A percentile compares a stretch with the other conserved stretches of the same genome.
Evolutionary conservation across 805 yeast species (phyloP).

Genomic region (Metschnikowia amazonensis): DNA sequence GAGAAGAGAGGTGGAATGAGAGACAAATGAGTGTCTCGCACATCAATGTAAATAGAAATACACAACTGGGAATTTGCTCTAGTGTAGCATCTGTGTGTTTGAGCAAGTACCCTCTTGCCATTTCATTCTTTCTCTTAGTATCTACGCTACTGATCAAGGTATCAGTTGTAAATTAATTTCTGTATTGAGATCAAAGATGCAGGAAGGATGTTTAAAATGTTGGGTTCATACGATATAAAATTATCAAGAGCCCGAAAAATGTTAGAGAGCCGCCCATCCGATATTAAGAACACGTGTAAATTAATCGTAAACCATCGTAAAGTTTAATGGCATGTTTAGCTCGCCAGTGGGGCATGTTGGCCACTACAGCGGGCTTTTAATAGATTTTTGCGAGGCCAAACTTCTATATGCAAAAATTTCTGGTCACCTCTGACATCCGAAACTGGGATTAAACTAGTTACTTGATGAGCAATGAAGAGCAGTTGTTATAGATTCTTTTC

Average conservation of each 20-base stretch:
- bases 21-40: constrained; percentile 23
- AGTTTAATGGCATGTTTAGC: no score
- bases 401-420: not conserved
- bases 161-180: no score
- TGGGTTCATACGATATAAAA: not conserved
- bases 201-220: not conserved
- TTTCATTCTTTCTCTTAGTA: not conserved
- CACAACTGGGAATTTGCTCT: not conserved
- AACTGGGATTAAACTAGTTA: not conserved
- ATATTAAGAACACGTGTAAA: not conserved
- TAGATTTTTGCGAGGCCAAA: not conserved
- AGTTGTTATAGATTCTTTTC: not conserved
- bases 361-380: not conserved
- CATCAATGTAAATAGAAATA: constrained; percentile 5
- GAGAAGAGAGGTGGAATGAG: constrained; percentile 62
- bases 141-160: not conserved
- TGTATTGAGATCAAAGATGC: not conserved
- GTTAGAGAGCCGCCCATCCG: no score
- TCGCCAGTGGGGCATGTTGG: no score
- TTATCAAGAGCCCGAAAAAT: no score
- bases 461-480: not conserved
- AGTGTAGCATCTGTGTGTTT: not conserved
- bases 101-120: not conserved
- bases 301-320: no score
- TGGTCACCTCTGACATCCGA: not conserved